Conservation (phyloP, 1,139 yeast genomes). For the Yamadazyma dushanensis region DNA sequence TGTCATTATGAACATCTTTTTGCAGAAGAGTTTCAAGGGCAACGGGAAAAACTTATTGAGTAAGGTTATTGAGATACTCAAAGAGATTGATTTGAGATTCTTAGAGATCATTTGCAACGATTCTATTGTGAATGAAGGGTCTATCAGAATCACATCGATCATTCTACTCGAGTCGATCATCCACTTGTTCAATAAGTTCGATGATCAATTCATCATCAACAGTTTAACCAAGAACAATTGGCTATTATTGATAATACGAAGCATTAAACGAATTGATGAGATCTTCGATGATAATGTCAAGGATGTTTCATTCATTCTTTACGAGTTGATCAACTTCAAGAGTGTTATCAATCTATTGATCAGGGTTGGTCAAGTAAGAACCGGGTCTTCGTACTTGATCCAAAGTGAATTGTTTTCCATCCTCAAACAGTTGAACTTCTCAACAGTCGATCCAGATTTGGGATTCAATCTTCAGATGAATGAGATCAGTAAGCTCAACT, state of each 20-base stretch:
- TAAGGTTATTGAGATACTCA: constrained; percentile 53
- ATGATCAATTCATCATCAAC: constrained; percentile 57
- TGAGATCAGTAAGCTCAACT: constrained; percentile 35
- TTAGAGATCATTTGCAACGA: constrained; percentile 72
- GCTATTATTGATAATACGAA: constrained; percentile 61
- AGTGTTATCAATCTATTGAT: constrained; percentile 67
- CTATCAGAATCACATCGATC: constrained; percentile 74
- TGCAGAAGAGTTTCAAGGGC: constrained; percentile 50
- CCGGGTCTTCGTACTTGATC: constrained; percentile 74
- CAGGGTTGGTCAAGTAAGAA: constrained; percentile 71
- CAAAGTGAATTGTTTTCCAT: constrained; percentile 72
- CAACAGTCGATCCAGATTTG: constrained; percentile 75
- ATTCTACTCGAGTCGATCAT: constrained; percentile 69
- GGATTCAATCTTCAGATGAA: constrained; percentile 53
- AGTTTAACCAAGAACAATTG: constrained; percentile 65
- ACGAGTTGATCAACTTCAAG: constrained; percentile 76
- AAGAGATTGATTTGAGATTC: constrained; percentile 60
- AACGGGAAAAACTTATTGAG: constrained; percentile 34
- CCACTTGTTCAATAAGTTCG: constrained; percentile 47
- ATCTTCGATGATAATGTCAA: constrained; percentile 29
- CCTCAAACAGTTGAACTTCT: constrained; percentile 56
- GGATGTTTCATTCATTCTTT: constrained; percentile 40
- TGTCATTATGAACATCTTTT: constrained; percentile 65
- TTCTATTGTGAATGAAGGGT: constrained; percentile 77
- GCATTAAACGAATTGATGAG: constrained; percentile 69